Evolutionary conservation across 75 land plant species (phyloP).

Genomic region (Chamaecyparis obtusa): DNA sequence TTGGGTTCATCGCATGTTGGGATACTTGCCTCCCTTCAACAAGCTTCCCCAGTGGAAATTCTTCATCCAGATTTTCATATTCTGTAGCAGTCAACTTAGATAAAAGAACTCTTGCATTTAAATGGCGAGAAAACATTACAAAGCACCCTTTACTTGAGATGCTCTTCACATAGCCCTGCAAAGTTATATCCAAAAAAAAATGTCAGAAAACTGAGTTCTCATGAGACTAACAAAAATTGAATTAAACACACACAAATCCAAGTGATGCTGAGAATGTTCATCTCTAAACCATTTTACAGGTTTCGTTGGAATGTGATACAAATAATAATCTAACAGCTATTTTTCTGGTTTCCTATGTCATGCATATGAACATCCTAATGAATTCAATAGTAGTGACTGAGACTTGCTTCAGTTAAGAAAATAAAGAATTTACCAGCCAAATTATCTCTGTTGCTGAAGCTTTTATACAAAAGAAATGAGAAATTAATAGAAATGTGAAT

Average conservation of each 20-base stretch:
- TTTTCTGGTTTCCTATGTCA: not conserved
- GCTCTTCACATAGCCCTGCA: conserved; percentile 91
- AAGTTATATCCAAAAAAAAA: not conserved
- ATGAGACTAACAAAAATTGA: not conserved
- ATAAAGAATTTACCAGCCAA: not conserved
- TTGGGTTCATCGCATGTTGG: not conserved
- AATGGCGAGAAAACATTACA: conserved; percentile 62
- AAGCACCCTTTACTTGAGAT: conserved; percentile 80
- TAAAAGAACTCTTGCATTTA: conserved; percentile 83
- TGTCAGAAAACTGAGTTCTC: not conserved
- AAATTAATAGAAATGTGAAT: no score
- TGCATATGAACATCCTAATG: not conserved
- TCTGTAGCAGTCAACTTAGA: conserved; percentile 71
- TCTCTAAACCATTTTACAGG: not conserved
- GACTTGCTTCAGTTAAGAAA: no score
- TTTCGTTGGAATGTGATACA: not conserved
- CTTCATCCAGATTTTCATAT: conserved; percentile 52
- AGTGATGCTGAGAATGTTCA: not conserved
- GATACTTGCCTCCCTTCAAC: conserved; percentile 71
- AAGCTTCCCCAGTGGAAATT: conserved; percentile 87
- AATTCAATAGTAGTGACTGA: not conserved
- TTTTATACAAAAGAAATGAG: no score
- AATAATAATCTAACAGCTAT: not conserved
- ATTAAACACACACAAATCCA: not conserved
- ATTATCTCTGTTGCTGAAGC: no score